Conservation (phyloP, 2,329 filamentous ascomycete species). For the Ophiocordyceps unilateralis region DNA sequence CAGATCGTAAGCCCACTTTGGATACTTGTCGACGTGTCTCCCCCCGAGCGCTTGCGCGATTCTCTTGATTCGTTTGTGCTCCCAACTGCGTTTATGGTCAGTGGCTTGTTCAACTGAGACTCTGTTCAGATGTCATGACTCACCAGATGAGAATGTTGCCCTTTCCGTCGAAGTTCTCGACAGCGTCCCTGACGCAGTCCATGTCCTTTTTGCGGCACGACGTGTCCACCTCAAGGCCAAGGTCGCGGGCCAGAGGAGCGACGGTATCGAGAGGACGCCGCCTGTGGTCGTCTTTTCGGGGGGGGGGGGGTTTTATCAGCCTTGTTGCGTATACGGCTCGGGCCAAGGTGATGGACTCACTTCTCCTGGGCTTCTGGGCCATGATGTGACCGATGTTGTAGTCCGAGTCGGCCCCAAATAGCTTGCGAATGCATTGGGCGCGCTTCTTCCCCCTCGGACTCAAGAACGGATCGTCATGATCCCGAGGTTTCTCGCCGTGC, state of each 20-base stretch:
- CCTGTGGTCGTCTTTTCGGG: constrained; percentile 26
- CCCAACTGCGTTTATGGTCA: constrained; percentile 26
- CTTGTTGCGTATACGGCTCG: neutral
- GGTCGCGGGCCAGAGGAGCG: constrained; percentile 33
- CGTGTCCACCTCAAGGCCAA: constrained; percentile 35
- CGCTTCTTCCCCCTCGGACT: constrained; percentile 32
- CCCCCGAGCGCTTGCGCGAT: constrained; percentile 35
- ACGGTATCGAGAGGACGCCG: constrained; percentile 40
- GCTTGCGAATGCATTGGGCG: constrained; percentile 38
- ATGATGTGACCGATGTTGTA: constrained; percentile 43
- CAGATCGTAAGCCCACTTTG: constrained; percentile 29
- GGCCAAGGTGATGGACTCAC: constrained; percentile 10
- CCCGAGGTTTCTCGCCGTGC: constrained; percentile 44
- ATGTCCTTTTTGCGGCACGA: constrained; percentile 38
- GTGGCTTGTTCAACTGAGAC: too few species aligned
- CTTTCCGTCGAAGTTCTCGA: constrained; percentile 26
- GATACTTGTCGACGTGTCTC: constrained; percentile 29
- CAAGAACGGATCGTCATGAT: constrained; percentile 26
- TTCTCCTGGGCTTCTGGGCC: constrained; percentile 32
- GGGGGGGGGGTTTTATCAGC: neutral
- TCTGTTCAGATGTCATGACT: neutral
- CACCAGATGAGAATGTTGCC: constrained; percentile 43
- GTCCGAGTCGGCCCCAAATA: constrained; percentile 32
- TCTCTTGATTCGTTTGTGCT: constrained; percentile 34
- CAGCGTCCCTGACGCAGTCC: constrained; percentile 32